These are phyloP conservation scores for Globisporangium nodosum DNA, from an alignment of 352 stramenopile genomes.

Conservation along the genomic window DNA sequence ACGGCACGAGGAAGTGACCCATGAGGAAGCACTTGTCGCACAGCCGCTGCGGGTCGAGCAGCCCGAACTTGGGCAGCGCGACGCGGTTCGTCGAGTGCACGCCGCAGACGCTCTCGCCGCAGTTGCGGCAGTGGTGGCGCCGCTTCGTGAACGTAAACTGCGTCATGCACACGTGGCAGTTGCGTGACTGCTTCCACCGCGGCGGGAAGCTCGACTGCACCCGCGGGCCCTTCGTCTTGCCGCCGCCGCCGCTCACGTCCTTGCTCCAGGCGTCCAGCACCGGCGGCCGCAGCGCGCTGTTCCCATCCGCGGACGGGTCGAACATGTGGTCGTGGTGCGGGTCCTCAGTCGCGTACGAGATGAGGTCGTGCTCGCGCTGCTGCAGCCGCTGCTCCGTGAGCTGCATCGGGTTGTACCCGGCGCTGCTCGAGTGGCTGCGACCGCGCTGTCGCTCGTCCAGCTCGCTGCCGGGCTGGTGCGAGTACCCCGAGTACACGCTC, in stretches of 20 bases:
- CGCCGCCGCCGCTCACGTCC: background rate
- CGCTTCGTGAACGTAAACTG: slow-evolving; percentile 58
- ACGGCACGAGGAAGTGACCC: slow-evolving; percentile 46
- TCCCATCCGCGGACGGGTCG: slow-evolving; percentile 8
- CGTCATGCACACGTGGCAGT: slow-evolving; percentile 60
- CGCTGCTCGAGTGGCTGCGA: slow-evolving; percentile 18
- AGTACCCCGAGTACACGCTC: slow-evolving; percentile 30
- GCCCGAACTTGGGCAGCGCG: slow-evolving; percentile 62
- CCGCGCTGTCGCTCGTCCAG: slow-evolving; percentile 4
- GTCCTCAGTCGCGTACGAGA: slow-evolving; percentile 49
- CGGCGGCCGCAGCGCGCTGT: slow-evolving; percentile 2
- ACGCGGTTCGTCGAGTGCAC: slow-evolving; percentile 78
- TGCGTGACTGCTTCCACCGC: slow-evolving; percentile 69
- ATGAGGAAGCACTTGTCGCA: slow-evolving; percentile 79
- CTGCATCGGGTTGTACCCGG: slow-evolving; percentile 33
- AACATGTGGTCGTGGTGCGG: slow-evolving; percentile 23
- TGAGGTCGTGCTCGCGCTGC: slow-evolving; percentile 53
- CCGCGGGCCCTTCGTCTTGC: slow-evolving; percentile 15
- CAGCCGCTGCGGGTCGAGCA: slow-evolving; percentile 66
- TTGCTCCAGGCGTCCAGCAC: slow-evolving; percentile 9
- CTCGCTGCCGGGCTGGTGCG: slow-evolving; percentile 13
- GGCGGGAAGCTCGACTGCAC: slow-evolving; percentile 57
- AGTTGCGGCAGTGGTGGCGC: slow-evolving; percentile 82
- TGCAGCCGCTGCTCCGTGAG: slow-evolving; percentile 60
- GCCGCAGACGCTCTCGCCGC: slow-evolving; percentile 66